Base-by-base conservation (phyloP, 768 basidiomycete species). In the Macrolepiota dolichaula region DNA sequence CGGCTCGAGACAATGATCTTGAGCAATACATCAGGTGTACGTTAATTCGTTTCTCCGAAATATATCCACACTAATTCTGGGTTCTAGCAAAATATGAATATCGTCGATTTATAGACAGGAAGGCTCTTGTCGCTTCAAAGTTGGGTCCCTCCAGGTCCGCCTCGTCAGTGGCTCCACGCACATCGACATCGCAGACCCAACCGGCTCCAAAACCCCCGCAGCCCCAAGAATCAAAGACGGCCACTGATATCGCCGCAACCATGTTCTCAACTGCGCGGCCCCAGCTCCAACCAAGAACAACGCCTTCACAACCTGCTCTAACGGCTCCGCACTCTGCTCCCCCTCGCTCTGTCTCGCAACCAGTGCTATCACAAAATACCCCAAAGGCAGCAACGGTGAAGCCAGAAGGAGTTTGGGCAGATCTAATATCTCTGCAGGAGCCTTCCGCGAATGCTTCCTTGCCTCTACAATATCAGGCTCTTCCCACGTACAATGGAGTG, bases 11-110 rank as follows among this genome's bases (percentile, higher is more conserved):
- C 69, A 89, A 90, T 51, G 95, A 98, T 62, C 82, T 98, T 47
- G 96, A 98, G 72, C 87, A 85, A 68, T 97, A 86, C 76, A 95
- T 98, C 63, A 85, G 96, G 61, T 79, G 91, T 91, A 76, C 73
- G 83, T 78, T 60, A 57, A 50, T 19, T 44, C 11, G 44, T 13
- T 57, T 50, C 19, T 17, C 11, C 24, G n/a, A 24, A 19, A n/a
- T 36, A n/a, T 36, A 42, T 27, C 4, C 42, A 22, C 38, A 19
- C 47, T 59, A 27, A 62, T 62, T 51, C 29, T 52, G n/a, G 51
- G 6, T 58, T 59, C n/a, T 65, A 92, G 91, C 84, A 6, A 93
- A 93, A 71, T 93, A 93, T 63, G 85, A 95, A 67, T 88, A 85
- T 71, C 89, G 84, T 70, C 80, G 82, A 24, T 94, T 88, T 73